Percentiles rank a stretch among this genome's conserved stretches.
phyloP scores from a whole-genome alignment of 495 filamentous ascomycete species.

The Parmelia sp. region DNA sequence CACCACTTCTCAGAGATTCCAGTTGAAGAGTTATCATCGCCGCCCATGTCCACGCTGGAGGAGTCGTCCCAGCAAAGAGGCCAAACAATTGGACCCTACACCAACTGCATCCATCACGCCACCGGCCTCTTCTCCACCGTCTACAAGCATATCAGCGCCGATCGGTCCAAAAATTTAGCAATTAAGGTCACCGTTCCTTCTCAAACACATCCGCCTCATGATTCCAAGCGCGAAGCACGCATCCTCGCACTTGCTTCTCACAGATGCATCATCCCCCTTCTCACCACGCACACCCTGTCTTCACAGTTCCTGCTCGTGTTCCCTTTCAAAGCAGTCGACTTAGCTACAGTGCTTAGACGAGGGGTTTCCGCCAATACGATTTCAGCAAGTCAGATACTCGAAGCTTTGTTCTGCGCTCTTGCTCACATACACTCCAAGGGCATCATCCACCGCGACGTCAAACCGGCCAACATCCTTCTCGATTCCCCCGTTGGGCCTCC shows the following conservation, averaged over 20 bases:
- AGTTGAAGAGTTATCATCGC: background rate
- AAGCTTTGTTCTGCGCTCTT: slow-evolving; percentile 66
- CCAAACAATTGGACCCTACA: slow-evolving; percentile 59
- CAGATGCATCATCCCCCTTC: slow-evolving; percentile 55
- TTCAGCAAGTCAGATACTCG: slow-evolving; percentile 44
- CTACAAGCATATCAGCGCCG: slow-evolving; percentile 50
- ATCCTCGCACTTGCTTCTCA: slow-evolving; percentile 53
- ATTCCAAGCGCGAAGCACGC: slow-evolving; percentile 67
- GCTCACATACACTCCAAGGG: slow-evolving; percentile 60
- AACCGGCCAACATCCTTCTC: slow-evolving; percentile 84
- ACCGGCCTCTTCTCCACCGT: slow-evolving; percentile 79
- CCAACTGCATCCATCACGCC: slow-evolving; percentile 59
- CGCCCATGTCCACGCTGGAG: background rate
- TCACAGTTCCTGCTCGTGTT: slow-evolving; percentile 71
- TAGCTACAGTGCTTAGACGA: slow-evolving; percentile 55
- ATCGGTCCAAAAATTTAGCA: slow-evolving; percentile 49
- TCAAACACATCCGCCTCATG: slow-evolving; percentile 67
- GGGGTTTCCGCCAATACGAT: slow-evolving; percentile 16
- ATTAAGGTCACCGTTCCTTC: slow-evolving; percentile 82
- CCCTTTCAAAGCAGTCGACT: slow-evolving; percentile 70
- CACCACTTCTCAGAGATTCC: background rate
- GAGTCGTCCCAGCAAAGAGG: background rate
- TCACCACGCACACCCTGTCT: slow-evolving; percentile 63
- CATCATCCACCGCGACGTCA: slow-evolving; percentile 91
- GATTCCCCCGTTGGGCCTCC: slow-evolving; percentile 60